Evolutionary conservation across 805 yeast genomes (phyloP).

Genomic region (Teunomyces stri): DNA sequence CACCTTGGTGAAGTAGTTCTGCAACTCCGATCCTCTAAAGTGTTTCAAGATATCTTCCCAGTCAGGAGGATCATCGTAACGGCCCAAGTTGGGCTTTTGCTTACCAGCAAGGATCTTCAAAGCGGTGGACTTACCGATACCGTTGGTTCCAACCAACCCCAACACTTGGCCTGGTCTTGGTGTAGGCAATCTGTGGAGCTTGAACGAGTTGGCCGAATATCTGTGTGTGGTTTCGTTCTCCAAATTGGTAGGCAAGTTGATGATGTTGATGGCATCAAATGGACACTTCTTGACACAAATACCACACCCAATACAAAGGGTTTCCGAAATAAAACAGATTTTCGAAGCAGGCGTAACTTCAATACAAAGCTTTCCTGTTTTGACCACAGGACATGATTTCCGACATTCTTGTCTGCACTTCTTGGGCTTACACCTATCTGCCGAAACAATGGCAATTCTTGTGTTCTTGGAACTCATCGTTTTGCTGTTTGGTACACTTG

Average conservation of each 20-base stretch:
- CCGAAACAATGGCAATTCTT: constrained; percentile 94
- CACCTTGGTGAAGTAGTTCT: constrained; percentile 90
- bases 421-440: constrained; percentile 96
- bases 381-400: constrained; percentile 95
- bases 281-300: constrained; percentile 99
- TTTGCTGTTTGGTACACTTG: background rate
- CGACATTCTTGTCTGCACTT: constrained; percentile 98
- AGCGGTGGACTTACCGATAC: constrained; percentile 98
- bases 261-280: constrained; percentile 93
- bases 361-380: constrained; percentile 96
- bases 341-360: constrained; percentile 90
- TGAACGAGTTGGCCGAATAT: constrained; percentile 96
- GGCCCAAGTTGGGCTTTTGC: constrained; percentile 94
- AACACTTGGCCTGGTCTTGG: constrained; percentile 99
- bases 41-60: constrained; percentile 91
- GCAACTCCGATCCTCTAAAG: constrained; percentile 96
- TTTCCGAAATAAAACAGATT: constrained; percentile 93
- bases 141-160: constrained; percentile 97
- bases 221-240: constrained; percentile 93
- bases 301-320: constrained; percentile 98
- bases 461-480: constrained; percentile 43
- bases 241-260: constrained; percentile 93
- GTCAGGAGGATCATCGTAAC: constrained; percentile 93
- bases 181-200: constrained; percentile 93
- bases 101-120: constrained; percentile 95